A percentile compares a stretch with the other conserved stretches of the same genome.
phyloP scores from a whole-genome alignment of 2,329 filamentous ascomycete species.

The Neonectria hederae region DNA sequence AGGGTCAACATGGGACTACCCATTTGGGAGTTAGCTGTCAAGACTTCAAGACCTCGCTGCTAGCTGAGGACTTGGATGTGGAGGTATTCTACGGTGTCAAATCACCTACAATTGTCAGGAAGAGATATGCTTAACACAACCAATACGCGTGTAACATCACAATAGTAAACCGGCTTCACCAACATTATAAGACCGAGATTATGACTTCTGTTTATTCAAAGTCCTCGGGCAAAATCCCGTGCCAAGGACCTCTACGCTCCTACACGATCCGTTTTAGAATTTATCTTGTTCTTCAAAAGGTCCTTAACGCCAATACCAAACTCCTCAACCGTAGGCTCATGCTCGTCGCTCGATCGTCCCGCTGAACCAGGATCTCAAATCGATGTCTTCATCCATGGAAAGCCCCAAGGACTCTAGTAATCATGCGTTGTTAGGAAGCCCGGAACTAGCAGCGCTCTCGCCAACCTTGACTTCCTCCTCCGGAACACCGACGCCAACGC shows the following conservation, averaged over 20 bases:
- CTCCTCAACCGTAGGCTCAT: slow-evolving; percentile 33
- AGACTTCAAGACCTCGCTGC: neutral
- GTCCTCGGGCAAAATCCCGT: neutral
- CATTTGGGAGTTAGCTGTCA: neutral
- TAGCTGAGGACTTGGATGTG: neutral
- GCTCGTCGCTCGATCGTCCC: slow-evolving; percentile 10
- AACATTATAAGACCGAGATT: neutral
- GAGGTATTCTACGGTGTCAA: neutral
- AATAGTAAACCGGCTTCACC: neutral
- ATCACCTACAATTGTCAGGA: neutral
- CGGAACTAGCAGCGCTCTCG: slow-evolving; percentile 66
- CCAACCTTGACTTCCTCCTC: slow-evolving; percentile 70
- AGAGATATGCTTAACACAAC: neutral
- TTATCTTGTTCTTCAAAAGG: slow-evolving; percentile 26
- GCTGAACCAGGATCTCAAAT: neutral
- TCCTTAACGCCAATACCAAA: slow-evolving; percentile 38
- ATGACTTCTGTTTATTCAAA: neutral
- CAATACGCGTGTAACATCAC: neutral
- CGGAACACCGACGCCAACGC: slow-evolving; percentile 63
- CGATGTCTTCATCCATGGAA: neutral
- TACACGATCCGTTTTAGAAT: slow-evolving; percentile 9
- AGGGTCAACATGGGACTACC: neutral
- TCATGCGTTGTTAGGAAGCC: slow-evolving; percentile 35
- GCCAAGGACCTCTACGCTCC: neutral
- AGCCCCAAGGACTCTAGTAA: neutral